phyloP scores from a whole-genome alignment of 1,284 basidiomycete genomes.

The Coniferiporia weirii region DNA sequence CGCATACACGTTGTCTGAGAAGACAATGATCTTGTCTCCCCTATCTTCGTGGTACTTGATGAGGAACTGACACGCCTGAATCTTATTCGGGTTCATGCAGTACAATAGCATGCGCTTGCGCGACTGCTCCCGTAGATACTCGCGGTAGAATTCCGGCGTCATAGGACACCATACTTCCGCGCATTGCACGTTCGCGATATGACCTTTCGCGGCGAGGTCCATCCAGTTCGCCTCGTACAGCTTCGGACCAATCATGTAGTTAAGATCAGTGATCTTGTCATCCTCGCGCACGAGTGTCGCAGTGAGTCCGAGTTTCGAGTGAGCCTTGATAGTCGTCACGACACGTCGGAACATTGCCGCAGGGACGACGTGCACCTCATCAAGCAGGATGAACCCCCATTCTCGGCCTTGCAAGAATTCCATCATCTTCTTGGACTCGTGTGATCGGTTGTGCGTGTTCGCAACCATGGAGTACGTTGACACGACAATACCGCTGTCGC shows the following conservation, averaged over 20 bases:
- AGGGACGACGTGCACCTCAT: constrained; percentile 97
- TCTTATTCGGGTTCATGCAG: constrained; percentile 99
- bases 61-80: constrained; percentile 97
- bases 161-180: constrained; percentile 99
- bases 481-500: constrained; percentile 92
- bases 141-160: constrained; percentile 99
- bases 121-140: constrained; percentile 91
- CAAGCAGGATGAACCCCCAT: constrained; percentile 90
- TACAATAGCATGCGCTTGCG: constrained; percentile 95
- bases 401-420: constrained; percentile 91
- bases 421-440: constrained; percentile 99
- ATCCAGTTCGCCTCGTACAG: constrained; percentile 99
- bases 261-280: constrained; percentile 97
- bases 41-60: constrained; percentile 98
- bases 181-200: constrained; percentile 99
- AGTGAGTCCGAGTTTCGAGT: constrained; percentile 93
- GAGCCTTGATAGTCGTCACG: constrained; percentile 95
- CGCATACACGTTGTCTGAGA: constrained; percentile 97
- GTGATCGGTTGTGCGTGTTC: constrained; percentile 91
- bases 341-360: constrained; percentile 96
- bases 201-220: constrained; percentile 98
- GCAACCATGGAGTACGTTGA: constrained; percentile 99
- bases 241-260: constrained; percentile 99
- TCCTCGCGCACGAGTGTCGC: constrained; percentile 98
- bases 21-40: constrained; percentile 99